Conservation (phyloP, 805 yeast genomes). For the Hanseniaspora osmophila region DNA sequence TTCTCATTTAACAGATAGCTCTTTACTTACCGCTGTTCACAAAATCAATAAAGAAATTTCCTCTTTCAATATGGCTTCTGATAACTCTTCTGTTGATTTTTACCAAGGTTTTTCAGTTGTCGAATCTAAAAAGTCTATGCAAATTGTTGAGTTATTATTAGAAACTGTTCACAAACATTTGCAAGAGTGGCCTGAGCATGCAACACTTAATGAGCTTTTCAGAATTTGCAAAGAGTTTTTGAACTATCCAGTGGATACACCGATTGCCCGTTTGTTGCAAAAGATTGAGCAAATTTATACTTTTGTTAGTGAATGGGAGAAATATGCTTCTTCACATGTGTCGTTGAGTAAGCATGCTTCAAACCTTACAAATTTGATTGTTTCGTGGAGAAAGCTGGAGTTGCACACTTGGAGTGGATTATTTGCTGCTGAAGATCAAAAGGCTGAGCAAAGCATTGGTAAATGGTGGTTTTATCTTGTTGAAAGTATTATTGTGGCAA, state of each 20-base stretch:
- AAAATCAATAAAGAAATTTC: slow-evolving; percentile 24
- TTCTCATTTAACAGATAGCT: slow-evolving; percentile 10
- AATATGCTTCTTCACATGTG: slow-evolving; percentile 70
- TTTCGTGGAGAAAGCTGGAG: slow-evolving; percentile 84
- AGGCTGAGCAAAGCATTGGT: slow-evolving; percentile 37
- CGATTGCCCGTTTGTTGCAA: slow-evolving; percentile 63
- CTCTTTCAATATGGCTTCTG: slow-evolving; percentile 13
- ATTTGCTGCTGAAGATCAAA: slow-evolving; percentile 47
- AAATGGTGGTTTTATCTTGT: slow-evolving; percentile 88
- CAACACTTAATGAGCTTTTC: slow-evolving; percentile 57
- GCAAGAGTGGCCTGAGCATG: slow-evolving; percentile 88
- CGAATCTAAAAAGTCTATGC: slow-evolving; percentile 50
- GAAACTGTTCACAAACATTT: slow-evolving; percentile 34
- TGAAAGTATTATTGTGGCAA: slow-evolving; percentile 54
- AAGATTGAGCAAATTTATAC: slow-evolving; percentile 81
- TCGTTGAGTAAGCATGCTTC: slow-evolving; percentile 44
- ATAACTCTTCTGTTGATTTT: slow-evolving; percentile 30
- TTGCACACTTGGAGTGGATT: slow-evolving; percentile 72
- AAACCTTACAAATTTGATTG: slow-evolving; percentile 51
- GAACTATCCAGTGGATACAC: slow-evolving; percentile 45
- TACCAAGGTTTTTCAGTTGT: slow-evolving; percentile 46
- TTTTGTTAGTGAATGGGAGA: slow-evolving; percentile 82
- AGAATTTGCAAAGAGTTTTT: slow-evolving; percentile 55
- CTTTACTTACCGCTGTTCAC: slow-evolving; percentile 24
- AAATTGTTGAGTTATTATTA: slow-evolving; percentile 30